A percentile compares a stretch with the other conserved stretches of the same genome.
Evolutionary conservation across 2,329 filamentous ascomycete species (phyloP).

Genomic region (Talaromyces sp.): DNA sequence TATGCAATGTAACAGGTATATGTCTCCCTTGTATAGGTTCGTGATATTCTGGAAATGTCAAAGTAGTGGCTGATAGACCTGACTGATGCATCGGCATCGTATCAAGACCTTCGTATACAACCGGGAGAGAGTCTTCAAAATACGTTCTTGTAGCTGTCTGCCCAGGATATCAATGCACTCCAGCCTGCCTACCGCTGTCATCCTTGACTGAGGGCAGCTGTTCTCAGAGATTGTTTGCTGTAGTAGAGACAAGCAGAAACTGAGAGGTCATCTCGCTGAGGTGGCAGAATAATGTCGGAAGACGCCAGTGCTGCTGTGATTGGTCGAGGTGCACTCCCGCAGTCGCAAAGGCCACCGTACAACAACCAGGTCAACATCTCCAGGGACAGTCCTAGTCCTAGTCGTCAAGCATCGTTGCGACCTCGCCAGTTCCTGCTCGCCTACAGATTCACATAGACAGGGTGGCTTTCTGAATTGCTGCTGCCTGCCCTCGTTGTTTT

Average conservation of each 20-base stretch:
- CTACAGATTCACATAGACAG: constrained; percentile 21
- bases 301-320: constrained; percentile 25
- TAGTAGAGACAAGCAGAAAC: background rate
- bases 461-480: constrained; percentile 19
- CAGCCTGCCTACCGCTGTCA: background rate
- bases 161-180: background rate
- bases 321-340: constrained; percentile 24
- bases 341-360: constrained; percentile 39
- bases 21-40: background rate
- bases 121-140: background rate
- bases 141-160: background rate
- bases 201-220: background rate
- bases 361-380: constrained; percentile 21
- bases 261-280: background rate
- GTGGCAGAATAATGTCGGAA: constrained; percentile 26
- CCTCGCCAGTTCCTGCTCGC: constrained; percentile 24
- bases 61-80: background rate
- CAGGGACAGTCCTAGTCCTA: constrained; percentile 11
- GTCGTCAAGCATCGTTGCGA: constrained; percentile 12
- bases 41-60: background rate
- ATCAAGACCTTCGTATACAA: background rate
- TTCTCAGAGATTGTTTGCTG: background rate
- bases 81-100: background rate
- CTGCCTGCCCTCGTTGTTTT: constrained; percentile 17
- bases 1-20: background rate